phyloP scores from a whole-genome alignment of 2,329 filamentous ascomycete species.

The Colletotrichum limetticola region DNA sequence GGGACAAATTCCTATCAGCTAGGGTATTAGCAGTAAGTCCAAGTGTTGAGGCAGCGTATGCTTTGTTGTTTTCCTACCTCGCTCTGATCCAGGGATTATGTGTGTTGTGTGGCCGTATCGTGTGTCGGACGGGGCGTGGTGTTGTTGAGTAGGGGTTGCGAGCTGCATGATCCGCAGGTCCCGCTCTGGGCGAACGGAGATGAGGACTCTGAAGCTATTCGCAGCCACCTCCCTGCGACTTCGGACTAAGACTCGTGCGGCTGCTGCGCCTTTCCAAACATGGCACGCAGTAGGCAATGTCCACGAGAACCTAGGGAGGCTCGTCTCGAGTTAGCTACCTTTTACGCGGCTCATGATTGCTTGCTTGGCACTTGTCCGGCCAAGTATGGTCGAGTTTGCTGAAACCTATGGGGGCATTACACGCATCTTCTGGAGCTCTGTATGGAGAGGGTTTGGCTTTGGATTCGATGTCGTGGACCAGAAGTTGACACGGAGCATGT shows the following conservation, averaged over 20 bases:
- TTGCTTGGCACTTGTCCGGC: neutral
- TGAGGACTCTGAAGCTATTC: slow-evolving; percentile 28
- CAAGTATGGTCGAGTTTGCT: neutral
- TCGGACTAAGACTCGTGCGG: slow-evolving; percentile 11
- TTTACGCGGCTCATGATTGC: neutral
- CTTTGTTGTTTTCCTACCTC: neutral
- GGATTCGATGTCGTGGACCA: neutral
- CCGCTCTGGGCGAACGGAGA: slow-evolving; percentile 34
- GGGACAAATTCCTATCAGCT: neutral
- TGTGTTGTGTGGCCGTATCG: neutral
- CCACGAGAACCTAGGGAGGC: neutral
- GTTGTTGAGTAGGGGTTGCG: slow-evolving; percentile 10
- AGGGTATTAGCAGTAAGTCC: neutral
- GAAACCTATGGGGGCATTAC: neutral
- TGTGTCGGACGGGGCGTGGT: neutral
- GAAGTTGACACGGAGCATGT: neutral
- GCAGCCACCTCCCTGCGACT: slow-evolving; percentile 27
- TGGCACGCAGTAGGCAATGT: neutral
- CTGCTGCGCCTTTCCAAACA: slow-evolving; percentile 1
- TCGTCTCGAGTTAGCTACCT: neutral
- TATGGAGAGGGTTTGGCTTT: too few relatives aligned
- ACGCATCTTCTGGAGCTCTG: too few relatives aligned
- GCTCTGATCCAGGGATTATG: neutral
- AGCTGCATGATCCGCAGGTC: slow-evolving; percentile 34
- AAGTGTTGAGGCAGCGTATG: neutral